Conservation (phyloP, 331 rosid species). For the Malus hybrid region DNA sequence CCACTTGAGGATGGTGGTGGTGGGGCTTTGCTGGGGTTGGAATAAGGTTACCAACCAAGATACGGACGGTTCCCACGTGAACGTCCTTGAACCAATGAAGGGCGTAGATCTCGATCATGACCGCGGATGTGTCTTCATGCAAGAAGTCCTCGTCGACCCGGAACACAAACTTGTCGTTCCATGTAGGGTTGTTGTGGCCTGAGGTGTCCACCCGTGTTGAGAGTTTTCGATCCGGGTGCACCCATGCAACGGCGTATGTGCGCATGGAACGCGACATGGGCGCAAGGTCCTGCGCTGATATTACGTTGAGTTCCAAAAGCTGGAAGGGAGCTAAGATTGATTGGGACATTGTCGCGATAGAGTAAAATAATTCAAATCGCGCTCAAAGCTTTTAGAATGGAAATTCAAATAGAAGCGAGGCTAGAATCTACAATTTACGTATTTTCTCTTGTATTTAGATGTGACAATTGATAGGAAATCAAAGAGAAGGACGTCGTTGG, state of each 20-base stretch:
- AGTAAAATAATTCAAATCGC: neutral
- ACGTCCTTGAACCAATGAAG: constrained; percentile 87
- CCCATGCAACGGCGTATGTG: constrained; percentile 84
- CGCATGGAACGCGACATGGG: constrained; percentile 59
- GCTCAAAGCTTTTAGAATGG: neutral
- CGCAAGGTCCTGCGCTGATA: constrained; percentile 81
- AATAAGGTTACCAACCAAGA: constrained; percentile 43
- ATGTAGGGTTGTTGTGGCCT: constrained; percentile 62
- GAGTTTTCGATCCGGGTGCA: constrained; percentile 69
- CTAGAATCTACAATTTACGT: neutral
- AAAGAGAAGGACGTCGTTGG: neutral
- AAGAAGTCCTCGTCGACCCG: constrained; percentile 70
- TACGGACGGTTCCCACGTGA: constrained; percentile 66
- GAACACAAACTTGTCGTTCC: constrained; percentile 93
- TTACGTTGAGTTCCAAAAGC: constrained; percentile 67
- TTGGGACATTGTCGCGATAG: constrained; percentile 35
- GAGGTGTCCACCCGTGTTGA: constrained; percentile 73
- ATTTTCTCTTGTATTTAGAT: neutral
- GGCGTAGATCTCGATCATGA: constrained; percentile 79
- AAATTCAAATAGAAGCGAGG: neutral
- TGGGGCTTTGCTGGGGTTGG: constrained; percentile 24
- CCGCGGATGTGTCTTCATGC: constrained; percentile 41
- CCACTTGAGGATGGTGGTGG: constrained; percentile 20
- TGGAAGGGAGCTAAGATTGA: constrained; percentile 48
- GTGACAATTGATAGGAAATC: neutral